Base-by-base conservation (phyloP, 768 basidiomycete species). In the Pholiota conissans region DNA sequence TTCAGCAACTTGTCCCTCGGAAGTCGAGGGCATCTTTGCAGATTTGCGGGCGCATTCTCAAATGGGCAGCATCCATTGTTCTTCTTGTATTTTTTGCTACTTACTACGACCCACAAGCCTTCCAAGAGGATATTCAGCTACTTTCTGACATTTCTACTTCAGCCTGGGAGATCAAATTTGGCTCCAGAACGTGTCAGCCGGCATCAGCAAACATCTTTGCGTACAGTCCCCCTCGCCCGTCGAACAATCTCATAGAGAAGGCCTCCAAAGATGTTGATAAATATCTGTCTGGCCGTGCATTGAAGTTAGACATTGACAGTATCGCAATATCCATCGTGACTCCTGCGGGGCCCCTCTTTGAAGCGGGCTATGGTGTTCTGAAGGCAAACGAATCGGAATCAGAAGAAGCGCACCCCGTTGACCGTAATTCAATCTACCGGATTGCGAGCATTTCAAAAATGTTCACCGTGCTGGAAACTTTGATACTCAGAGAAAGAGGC, bases 381-480 rank as follows among this genome's bases (percentile, higher is more conserved):
- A 58, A 57, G 14, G 80, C 78, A 29, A 83, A 84, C 56, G 81
- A 79, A 61, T 70, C 74, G 2, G 61, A 59, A n/a, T 50, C 63
- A 5, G 58, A 56, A 9, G 61, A 61, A 4, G 39, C 49, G 40
- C 52, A 45, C 48, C 65, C 63, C 0, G 72, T 78, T 1, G 67
- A 75, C n/a, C 70, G 74, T 50, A 64, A 82, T 61, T 77, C 81
- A 0, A 73, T 81, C 49, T 84, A 83, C 60, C 73, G 84, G 26
- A 69, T 84, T 24, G 82, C 81, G 1, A 81, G 79, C 37, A 75
- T 81, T 54, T 76, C 79, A 5, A 85, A 84, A 66, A 67, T 84
- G 56, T 82, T 83, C 61, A 74, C 76, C 3, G 74, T 75, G 0
- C 60, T 82, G 4, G 79, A 84, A 61, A 80, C 78, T 0, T 63